Evolutionary conservation across 768 basidiomycete genomes (phyloP).

Genomic region (Panaeolus papilionaceus): DNA sequence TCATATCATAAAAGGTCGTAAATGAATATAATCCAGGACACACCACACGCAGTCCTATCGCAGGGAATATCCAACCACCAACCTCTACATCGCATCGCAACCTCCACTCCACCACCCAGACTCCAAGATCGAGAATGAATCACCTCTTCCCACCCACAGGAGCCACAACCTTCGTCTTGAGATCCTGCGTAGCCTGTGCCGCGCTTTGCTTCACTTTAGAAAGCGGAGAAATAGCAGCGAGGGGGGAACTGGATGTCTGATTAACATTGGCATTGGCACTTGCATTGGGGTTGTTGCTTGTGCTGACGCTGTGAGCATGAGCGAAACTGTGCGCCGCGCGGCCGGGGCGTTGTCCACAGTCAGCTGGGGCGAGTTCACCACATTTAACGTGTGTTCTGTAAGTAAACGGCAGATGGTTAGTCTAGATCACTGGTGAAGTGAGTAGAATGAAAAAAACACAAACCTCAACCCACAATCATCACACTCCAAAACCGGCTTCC

Average conservation of each 20-base stretch:
- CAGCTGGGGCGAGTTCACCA: conserved; percentile 79
- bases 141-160: conserved; percentile 23
- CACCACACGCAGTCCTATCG: too few species aligned
- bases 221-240: conserved; percentile 42
- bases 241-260: conserved; percentile 23
- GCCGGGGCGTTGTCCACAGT: conserved; percentile 57
- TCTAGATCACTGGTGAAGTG: too few species aligned
- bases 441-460: conserved; percentile 25
- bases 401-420: too few species aligned
- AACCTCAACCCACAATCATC: conserved; percentile 87
- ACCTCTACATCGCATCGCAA: too few species aligned
- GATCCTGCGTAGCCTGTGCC: conserved; percentile 36
- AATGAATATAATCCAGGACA: too few species aligned
- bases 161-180: conserved; percentile 34
- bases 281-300: too few species aligned
- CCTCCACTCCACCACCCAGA: too few species aligned
- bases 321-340: too few species aligned
- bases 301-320: too few species aligned
- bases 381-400: conserved; percentile 85
- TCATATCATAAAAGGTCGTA: too few species aligned
- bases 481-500: conserved; percentile 86
- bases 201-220: conserved; percentile 47
- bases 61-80: too few species aligned
- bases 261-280: background rate
- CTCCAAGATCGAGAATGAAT: background rate